Percentiles rank a stretch among this genome's conserved stretches.
Conservation (phyloP, 345 rosid species). For the Arabis alpina region DNA sequence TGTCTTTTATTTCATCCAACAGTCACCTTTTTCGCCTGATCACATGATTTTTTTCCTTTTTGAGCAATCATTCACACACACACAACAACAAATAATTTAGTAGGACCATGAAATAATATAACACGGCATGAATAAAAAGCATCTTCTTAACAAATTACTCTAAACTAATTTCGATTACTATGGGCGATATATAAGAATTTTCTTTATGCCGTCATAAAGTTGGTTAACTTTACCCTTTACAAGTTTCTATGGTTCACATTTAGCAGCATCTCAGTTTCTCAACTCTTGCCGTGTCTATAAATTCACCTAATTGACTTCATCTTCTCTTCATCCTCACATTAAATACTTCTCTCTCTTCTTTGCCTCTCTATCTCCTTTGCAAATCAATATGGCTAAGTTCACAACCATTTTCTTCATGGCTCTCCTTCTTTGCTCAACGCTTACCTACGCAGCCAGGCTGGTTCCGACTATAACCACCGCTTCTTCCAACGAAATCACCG, state of each 20-base stretch:
- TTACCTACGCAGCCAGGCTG: conserved; percentile 52
- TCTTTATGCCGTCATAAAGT: conserved; percentile 19
- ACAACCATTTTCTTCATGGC: conserved; percentile 46
- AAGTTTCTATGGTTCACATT: conserved; percentile 42
- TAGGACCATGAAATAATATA: conserved; percentile 30
- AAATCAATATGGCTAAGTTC: conserved; percentile 47
- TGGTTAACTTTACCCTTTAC: conserved; percentile 17
- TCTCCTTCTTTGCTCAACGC: conserved; percentile 55
- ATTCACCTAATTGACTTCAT: conserved; percentile 31
- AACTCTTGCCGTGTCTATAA: conserved; percentile 41
- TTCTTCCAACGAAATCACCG: conserved; percentile 37
- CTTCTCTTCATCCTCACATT: conserved; percentile 33
- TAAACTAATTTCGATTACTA: conserved; percentile 1
- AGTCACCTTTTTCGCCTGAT: conserved; percentile 19
- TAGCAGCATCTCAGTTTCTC: conserved; percentile 31
- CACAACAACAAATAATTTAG: conserved; percentile 38
- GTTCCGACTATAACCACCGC: conserved; percentile 44
- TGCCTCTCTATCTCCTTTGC: conserved; percentile 11
- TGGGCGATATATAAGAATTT: conserved; percentile 19
- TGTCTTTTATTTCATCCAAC: conserved; percentile 15
- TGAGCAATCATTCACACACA: conserved; percentile 42
- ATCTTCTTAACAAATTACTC: conserved; percentile 19
- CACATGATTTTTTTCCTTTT: conserved; percentile 33
- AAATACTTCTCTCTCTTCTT: conserved; percentile 15
- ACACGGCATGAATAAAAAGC: conserved; percentile 28